A percentile compares a stretch with the other conserved stretches of the same genome.
These are phyloP conservation scores for Friedmanniomyces endolithicus DNA, from an alignment of 495 filamentous ascomycete species.

Conservation along the genomic window DNA sequence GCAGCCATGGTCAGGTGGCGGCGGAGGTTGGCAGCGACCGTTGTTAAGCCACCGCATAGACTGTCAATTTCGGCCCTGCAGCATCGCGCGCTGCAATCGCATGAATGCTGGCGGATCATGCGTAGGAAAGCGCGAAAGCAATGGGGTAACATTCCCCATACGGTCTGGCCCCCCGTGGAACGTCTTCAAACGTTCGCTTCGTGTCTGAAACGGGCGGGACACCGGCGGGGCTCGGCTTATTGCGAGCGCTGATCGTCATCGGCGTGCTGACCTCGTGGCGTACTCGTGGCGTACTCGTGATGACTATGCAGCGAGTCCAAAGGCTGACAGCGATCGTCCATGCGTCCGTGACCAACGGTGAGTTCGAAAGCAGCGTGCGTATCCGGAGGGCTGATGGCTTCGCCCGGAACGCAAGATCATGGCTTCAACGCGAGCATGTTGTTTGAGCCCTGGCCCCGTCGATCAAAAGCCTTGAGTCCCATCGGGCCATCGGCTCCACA, in stretches of 20 bases:
- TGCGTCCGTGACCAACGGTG: neutral
- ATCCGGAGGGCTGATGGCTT: neutral
- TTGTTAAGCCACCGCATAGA: neutral
- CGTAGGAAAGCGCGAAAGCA: neutral
- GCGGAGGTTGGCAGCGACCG: neutral
- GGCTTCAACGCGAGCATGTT: neutral
- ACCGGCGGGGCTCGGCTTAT: neutral
- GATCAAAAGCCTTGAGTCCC: too few species aligned
- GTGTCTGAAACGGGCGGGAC: neutral
- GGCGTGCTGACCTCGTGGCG: neutral
- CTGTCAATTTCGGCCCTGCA: neutral
- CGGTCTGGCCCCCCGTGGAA: neutral
- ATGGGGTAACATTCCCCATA: neutral
- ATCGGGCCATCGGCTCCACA: neutral
- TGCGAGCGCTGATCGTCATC: neutral
- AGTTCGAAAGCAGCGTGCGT: neutral
- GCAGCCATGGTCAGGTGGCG: neutral
- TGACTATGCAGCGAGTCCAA: too few species aligned
- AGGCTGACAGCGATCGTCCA: neutral
- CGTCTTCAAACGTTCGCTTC: neutral
- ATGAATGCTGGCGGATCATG: neutral
- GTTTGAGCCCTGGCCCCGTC: too few species aligned
- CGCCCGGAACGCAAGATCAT: neutral
- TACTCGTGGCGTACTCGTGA: too few species aligned
- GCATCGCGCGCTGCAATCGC: neutral